phyloP scores from a whole-genome alignment of 306 rosid genomes.

The Nissolia schottii region DNA sequence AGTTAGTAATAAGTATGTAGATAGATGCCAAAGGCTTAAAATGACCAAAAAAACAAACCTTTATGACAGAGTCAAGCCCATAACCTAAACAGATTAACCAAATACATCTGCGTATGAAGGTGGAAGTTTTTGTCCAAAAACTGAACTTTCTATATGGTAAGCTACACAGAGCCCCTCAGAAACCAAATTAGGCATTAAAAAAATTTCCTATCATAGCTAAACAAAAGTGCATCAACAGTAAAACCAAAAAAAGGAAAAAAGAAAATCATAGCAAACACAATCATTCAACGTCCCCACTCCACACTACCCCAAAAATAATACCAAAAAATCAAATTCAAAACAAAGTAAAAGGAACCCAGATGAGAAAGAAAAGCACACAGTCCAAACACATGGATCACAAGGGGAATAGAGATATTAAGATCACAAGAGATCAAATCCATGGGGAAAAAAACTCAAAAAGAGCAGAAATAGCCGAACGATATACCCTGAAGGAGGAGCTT shows the following conservation, averaged over 20 bases:
- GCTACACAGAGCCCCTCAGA: slow-evolving; percentile 21
- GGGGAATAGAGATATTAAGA: slow-evolving; percentile 25
- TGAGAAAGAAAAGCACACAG: slow-evolving; percentile 29
- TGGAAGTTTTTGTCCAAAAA: slow-evolving; percentile 1
- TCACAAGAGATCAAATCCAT: slow-evolving; percentile 1
- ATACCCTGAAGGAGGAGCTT: slow-evolving; percentile 93
- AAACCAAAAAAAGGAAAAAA: neutral
- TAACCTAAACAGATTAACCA: slow-evolving; percentile 11
- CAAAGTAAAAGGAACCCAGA: slow-evolving; percentile 29
- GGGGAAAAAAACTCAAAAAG: neutral
- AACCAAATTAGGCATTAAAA: slow-evolving; percentile 28
- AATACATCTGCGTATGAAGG: neutral
- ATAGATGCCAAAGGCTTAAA: neutral
- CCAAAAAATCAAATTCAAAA: slow-evolving; percentile 20
- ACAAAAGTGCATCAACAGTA: slow-evolving; percentile 39
- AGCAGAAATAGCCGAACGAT: slow-evolving; percentile 4
- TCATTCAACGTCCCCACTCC: slow-evolving; percentile 28
- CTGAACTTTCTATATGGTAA: slow-evolving; percentile 15
- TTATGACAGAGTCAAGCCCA: slow-evolving; percentile 18
- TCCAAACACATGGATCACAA: slow-evolving; percentile 42
- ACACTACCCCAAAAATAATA: neutral
- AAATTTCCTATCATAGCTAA: slow-evolving; percentile 26
- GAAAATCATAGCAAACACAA: slow-evolving; percentile 37
- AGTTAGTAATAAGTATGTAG: neutral
- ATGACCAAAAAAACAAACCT: neutral